Evolutionary conservation across 1,284 basidiomycete genomes (phyloP).

Genomic region (Tylopilus sp.): DNA sequence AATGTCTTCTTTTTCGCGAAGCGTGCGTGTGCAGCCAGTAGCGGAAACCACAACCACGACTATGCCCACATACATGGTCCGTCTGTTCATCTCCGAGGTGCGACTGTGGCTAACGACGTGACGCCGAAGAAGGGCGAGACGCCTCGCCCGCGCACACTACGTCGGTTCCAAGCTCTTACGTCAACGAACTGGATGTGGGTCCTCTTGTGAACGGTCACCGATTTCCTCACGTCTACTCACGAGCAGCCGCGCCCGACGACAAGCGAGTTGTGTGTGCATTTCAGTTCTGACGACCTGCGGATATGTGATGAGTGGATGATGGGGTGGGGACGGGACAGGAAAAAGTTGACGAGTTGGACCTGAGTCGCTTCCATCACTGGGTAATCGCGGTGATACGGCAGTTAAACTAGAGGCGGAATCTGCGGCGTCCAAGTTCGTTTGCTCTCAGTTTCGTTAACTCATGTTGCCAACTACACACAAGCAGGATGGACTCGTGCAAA

Average conservation of each 20-base stretch:
- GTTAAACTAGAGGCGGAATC: neutral
- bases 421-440: no score
- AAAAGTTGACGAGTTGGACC: conserved; percentile 1
- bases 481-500: neutral
- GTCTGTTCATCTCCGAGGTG: conserved; percentile 14
- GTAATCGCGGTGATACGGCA: neutral
- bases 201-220: conserved; percentile 39
- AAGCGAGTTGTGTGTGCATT: neutral
- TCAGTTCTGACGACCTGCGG: conserved; percentile 43
- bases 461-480: neutral
- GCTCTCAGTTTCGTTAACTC: no score
- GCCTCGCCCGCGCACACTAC: neutral
- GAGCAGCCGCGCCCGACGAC: neutral
- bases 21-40: conserved; percentile 47
- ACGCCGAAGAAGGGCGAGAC: conserved; percentile 6
- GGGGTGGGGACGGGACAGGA: neutral
- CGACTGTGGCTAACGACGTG: conserved; percentile 1
- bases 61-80: conserved; percentile 3
- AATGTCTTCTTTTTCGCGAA: conserved; percentile 52
- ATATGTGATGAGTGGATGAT: conserved; percentile 6
- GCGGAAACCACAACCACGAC: conserved; percentile 16
- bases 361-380: neutral
- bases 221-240: conserved; percentile 42
- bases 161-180: conserved; percentile 34
- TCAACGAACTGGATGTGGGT: conserved; percentile 54